phyloP scores from a whole-genome alignment of 257 asterid species.

The Solanum arcanum region DNA sequence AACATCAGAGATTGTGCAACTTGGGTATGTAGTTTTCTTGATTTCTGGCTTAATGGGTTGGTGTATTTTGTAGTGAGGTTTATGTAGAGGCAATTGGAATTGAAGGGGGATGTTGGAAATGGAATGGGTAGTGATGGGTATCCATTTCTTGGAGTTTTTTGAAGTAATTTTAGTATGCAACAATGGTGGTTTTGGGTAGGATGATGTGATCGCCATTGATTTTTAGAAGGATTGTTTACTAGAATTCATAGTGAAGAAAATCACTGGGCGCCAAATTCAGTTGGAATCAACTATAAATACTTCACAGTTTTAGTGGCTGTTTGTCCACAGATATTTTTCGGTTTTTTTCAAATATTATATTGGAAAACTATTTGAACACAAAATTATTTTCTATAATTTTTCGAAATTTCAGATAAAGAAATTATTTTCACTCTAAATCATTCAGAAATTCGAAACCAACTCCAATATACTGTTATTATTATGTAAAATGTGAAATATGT shows the following conservation, averaged over 20 bases:
- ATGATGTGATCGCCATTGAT: constrained; percentile 8
- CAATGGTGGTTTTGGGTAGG: not conserved
- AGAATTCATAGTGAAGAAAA: not conserved
- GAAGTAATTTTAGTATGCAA: not conserved
- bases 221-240: not conserved
- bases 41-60: constrained; percentile 13
- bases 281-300: not conserved
- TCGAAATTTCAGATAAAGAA: too few species aligned
- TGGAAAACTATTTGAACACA: not conserved
- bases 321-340: not conserved
- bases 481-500: not conserved
- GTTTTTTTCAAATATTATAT: not conserved
- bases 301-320: not conserved
- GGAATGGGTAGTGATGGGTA: not conserved
- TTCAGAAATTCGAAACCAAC: not conserved
- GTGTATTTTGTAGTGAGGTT: constrained; percentile 23
- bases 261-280: not conserved
- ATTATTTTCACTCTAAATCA: too few species aligned
- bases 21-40: constrained; percentile 9
- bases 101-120: constrained; percentile 21
- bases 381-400: too few species aligned
- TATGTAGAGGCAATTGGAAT: constrained; percentile 29
- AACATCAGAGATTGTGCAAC: constrained; percentile 44
- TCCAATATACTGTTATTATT: not conserved
- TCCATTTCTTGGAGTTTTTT: not conserved